These are phyloP conservation scores for Globisporangium echinulatum DNA, from an alignment of 352 stramenopile species.

Conservation along the genomic window DNA sequence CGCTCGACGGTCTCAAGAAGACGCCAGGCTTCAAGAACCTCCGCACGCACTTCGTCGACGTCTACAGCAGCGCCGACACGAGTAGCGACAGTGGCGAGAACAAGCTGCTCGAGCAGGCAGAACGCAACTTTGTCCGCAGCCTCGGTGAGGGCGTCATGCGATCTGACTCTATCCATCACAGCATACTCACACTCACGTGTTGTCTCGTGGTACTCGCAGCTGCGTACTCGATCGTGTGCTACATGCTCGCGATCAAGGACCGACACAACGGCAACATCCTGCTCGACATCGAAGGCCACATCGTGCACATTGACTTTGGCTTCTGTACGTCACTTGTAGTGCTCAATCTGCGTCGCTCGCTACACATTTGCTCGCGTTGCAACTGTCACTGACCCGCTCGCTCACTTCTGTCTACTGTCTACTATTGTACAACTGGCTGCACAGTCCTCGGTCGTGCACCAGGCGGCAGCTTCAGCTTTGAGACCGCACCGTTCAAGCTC, in stretches of 20 bases:
- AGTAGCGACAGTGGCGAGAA: conserved; percentile 15
- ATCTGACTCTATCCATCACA: neutral
- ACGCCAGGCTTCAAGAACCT: conserved; percentile 80
- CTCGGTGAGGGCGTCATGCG: conserved; percentile 36
- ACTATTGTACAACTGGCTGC: neutral
- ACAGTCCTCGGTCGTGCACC: conserved; percentile 71
- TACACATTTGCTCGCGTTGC: too few species aligned
- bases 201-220: conserved; percentile 50
- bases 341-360: neutral
- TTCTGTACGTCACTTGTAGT: conserved; percentile 74
- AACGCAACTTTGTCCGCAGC: conserved; percentile 82
- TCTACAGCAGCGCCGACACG: conserved; percentile 79
- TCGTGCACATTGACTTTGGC: conserved; percentile 99
- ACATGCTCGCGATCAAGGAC: conserved; percentile 98
- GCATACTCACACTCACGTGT: neutral
- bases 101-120: conserved; percentile 52
- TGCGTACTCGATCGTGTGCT: conserved; percentile 97
- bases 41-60: conserved; percentile 89
- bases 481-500: conserved; percentile 96
- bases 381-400: too few species aligned
- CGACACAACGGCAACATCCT: conserved; percentile 99
- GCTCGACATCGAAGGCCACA: conserved; percentile 94
- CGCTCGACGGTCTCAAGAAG: conserved; percentile 96
- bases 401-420: neutral
- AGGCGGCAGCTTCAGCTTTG: conserved; percentile 92